Base-by-base conservation (phyloP, 306 rosid species). In the Lupinus albus region DNA sequence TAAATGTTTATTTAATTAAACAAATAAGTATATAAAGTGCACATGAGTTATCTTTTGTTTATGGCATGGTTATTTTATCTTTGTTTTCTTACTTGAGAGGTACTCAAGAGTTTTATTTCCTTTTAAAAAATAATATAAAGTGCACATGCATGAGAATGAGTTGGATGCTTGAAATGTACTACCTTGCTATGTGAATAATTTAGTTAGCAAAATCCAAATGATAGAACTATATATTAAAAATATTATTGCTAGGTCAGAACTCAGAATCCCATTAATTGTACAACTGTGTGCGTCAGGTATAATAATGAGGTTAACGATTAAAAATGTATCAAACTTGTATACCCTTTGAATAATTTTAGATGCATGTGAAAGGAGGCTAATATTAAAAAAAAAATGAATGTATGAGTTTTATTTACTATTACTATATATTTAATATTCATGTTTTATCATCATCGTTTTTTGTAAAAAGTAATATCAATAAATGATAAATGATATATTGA, bases 251-350 rank as follows among this genome's bases (percentile, higher is more conserved):
- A 9, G 59, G 56, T 49, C 63, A 61, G 69, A 71, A 59, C 50
- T 49, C 81, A 71, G 69, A 64, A 50, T 44, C 33, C 58, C 70
- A 78, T 55, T 42, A 64, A 71, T 63, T 38, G 56, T 77, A 57
- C 69, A 76, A 54, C 72, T 70, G 53, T 36, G 63, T 41, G 49
- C 30, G 50, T 55, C 48, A 46, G 61, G 62, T 61, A 70, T 55
- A 8, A 30, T 63, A 46, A n/a, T 48, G 15, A 57, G 68, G 50
- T 39, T 47, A 48, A 10, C n/a, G 38, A 32, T 69, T 69, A 54
- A 44, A 53, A 53, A 10, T 21, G 16, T 10, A 42, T 46, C 61
- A 8, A 38, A 21, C 11, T 46, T 38, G 6, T 5, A 67, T 51
- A 51, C 54, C 52, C 18, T 20, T 25, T 4, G 4, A 33, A 39